These are phyloP conservation scores for Xylariaceae sp. DNA, from an alignment of 2,329 filamentous ascomycete species.

Conservation along the genomic window DNA sequence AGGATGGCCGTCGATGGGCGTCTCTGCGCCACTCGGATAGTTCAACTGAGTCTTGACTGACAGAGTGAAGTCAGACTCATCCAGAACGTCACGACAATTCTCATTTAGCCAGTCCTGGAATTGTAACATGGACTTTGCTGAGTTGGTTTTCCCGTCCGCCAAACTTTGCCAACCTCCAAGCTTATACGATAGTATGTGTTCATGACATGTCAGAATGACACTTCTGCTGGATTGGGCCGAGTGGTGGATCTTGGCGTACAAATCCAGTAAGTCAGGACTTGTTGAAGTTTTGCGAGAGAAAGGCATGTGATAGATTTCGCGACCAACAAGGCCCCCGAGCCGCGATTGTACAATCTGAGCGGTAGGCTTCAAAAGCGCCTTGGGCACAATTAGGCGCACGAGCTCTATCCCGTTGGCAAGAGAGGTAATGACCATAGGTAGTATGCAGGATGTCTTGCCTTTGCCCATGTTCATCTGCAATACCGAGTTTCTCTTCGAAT, in stretches of 20 bases:
- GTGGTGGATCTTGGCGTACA: neutral
- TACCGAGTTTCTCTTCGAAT: constrained; percentile 40
- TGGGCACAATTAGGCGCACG: constrained; percentile 56
- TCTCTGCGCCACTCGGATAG: constrained; percentile 56
- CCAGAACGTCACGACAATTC: constrained; percentile 51
- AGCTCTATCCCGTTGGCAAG: constrained; percentile 48
- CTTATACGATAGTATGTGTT: constrained; percentile 60
- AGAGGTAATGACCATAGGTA: constrained; percentile 55
- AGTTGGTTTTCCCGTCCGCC: neutral
- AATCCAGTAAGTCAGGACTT: neutral
- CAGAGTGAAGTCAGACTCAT: constrained; percentile 64
- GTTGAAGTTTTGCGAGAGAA: constrained; percentile 53
- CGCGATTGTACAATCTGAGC: constrained; percentile 49
- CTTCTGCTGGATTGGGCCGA: constrained; percentile 34
- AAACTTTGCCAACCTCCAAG: constrained; percentile 50
- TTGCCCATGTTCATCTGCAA: constrained; percentile 71
- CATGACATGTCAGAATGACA: constrained; percentile 57
- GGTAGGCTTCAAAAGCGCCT: constrained; percentile 59
- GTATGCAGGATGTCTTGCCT: constrained; percentile 66
- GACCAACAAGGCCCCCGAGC: constrained; percentile 51
- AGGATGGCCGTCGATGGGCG: constrained; percentile 46
- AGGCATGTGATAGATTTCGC: constrained; percentile 52
- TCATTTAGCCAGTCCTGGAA: constrained; percentile 42
- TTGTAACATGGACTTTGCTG: constrained; percentile 26
- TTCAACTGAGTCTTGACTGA: constrained; percentile 57